Base-by-base conservation (phyloP, 1,284 basidiomycete genomes). In the Trametes pubescens region DNA sequence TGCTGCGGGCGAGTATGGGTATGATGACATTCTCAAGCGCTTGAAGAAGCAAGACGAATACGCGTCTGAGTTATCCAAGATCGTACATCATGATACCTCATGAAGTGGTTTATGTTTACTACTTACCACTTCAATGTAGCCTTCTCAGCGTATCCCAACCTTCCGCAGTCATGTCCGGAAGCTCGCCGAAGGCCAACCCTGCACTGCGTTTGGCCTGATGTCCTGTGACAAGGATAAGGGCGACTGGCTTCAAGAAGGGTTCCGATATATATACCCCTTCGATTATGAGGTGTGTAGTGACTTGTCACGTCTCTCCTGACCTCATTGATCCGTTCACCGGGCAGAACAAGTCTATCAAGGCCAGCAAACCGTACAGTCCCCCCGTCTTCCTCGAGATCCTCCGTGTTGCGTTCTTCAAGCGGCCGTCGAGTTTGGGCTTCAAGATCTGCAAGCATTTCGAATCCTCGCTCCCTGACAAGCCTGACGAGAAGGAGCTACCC, bases 401-500 rank as follows among this genome's bases (percentile, higher is more conserved):
- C 24, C 58, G 53, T 11, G 43, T 32, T 6, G 58, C 54, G 0
- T 65, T 56, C 26, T 65, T 65, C 56, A 52, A 32, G 16, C 46
- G 37, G 3, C 24, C 47, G 14, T 11, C n/a, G 0, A 58, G 58
- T 24, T 57, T 57, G 16, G 58, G 59, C 29, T 52, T 49, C 29
- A 32, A 38, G n/a, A 16, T 61, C 13, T n/a, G n/a, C 1, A 8
- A 38, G 1, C 5, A 24, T 7, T 65, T 59, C 44, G 10, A 32
- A 5, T 63, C 62, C 0, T 35, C 51, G 5, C 22, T 55, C 1
- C 46, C 51, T 1, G 60, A 59, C 7, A 43, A 57, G 29, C 60
- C 55, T 4, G 51, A 62, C 7, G 60, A 62, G 64, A 61, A 61
- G 59, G 64, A 65, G 52, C 40, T 65, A 16, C 64, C 64, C 1